These are phyloP conservation scores for Anthoceros angustus DNA, from an alignment of 225 moss, liverwort and hornwort genomes.

Conservation along the genomic window DNA sequence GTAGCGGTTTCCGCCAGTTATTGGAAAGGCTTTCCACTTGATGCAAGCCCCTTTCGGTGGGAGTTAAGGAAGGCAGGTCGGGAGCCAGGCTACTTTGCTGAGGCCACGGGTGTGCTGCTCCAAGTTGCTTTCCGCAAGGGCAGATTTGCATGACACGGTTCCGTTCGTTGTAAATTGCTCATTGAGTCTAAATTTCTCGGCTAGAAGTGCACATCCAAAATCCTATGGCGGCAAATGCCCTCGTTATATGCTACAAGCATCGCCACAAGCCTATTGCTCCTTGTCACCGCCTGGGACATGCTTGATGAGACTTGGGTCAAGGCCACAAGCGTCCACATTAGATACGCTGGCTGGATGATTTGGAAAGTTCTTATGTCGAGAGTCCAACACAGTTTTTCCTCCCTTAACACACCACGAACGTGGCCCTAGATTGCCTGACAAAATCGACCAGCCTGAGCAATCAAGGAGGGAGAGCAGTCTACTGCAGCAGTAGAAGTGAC, in stretches of 20 bases:
- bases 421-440: conserved; percentile 72
- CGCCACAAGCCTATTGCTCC: not conserved
- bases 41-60: conserved; percentile 56
- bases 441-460: not conserved
- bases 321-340: conserved; percentile 51
- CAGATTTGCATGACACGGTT: too few relatives aligned
- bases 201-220: too few relatives aligned
- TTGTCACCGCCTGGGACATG: not conserved
- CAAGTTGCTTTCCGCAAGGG: too few relatives aligned
- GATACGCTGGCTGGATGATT: conserved; percentile 51
- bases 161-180: too few relatives aligned
- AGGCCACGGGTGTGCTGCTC: too few relatives aligned
- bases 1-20: conserved; percentile 15
- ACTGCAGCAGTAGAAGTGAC: not conserved
- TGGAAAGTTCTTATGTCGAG: conserved; percentile 61
- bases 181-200: too few relatives aligned
- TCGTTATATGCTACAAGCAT: not conserved
- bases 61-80: conserved; percentile 11
- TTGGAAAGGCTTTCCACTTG: conserved; percentile 42
- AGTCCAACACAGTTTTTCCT: conserved; percentile 50
- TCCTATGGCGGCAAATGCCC: too few relatives aligned
- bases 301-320: conserved; percentile 20
- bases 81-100: too few relatives aligned
- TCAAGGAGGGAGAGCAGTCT: not conserved
- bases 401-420: conserved; percentile 74